A percentile compares a stretch with the other conserved stretches of the same genome.
Evolutionary conservation across 805 yeast species (phyloP).

Genomic region (Yarrowia divulgata): DNA sequence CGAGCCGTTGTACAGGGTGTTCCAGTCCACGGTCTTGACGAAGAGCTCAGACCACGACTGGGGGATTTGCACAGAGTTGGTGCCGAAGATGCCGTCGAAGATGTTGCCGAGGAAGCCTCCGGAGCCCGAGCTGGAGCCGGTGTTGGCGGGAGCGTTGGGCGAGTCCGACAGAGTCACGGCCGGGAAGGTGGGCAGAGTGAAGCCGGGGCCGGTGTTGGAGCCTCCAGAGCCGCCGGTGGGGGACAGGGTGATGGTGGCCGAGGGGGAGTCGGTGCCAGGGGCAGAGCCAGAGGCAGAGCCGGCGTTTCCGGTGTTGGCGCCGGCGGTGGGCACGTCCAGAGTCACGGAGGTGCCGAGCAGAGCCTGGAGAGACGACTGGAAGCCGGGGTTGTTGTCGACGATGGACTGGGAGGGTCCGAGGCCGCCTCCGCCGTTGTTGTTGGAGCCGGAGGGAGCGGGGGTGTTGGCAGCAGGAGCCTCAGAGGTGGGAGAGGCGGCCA

Average conservation of each 20-base stretch:
- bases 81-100: slow-evolving; percentile 30
- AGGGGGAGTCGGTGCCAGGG: background rate
- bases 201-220: slow-evolving; percentile 24
- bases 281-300: background rate
- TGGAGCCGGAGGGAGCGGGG: slow-evolving; percentile 7
- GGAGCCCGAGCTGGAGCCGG: background rate
- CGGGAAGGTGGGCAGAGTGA: slow-evolving; percentile 35
- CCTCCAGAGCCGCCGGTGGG: slow-evolving; percentile 22
- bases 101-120: slow-evolving; percentile 38
- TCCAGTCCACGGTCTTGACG: slow-evolving; percentile 37
- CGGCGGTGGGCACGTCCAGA: slow-evolving; percentile 10
- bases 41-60: slow-evolving; percentile 39
- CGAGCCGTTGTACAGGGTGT: slow-evolving; percentile 32
- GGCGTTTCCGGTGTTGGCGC: slow-evolving; percentile 9
- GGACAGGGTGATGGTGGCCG: slow-evolving; percentile 1
- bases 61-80: slow-evolving; percentile 24
- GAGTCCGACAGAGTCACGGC: slow-evolving; percentile 34
- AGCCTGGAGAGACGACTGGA: slow-evolving; percentile 38
- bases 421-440: slow-evolving; percentile 16
- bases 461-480: slow-evolving; percentile 23
- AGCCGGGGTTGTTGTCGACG: slow-evolving; percentile 26
- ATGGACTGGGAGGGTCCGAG: slow-evolving; percentile 16
- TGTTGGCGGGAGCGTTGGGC: slow-evolving; percentile 10
- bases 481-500: slow-evolving; percentile 25
- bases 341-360: slow-evolving; percentile 36